Conservation (phyloP, 805 yeast genomes). For the Suhomyces pyralidae region DNA sequence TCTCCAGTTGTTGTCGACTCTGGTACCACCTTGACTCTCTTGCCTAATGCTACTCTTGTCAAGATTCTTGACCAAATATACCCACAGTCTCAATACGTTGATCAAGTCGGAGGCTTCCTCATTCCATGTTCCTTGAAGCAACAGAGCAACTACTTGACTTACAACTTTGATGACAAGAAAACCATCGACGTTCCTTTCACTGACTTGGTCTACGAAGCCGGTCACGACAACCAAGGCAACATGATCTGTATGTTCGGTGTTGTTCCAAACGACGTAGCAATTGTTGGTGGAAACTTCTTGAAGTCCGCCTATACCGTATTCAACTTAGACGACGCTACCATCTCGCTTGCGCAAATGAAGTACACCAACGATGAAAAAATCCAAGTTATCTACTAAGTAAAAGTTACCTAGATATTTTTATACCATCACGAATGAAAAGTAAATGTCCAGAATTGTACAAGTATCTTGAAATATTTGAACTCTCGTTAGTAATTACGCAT, state of each 20-base stretch:
- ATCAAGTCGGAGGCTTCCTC: slow-evolving; percentile 6
- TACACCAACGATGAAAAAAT: slow-evolving; percentile 13
- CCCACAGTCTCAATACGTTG: slow-evolving; percentile 6
- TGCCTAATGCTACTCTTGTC: slow-evolving; percentile 30
- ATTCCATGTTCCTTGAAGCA: slow-evolving; percentile 15
- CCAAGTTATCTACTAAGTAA: slow-evolving; percentile 6
- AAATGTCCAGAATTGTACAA: background rate
- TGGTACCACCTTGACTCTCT: slow-evolving; percentile 52
- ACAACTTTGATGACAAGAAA: slow-evolving; percentile 8
- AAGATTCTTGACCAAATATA: slow-evolving; percentile 6
- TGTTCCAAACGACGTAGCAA: slow-evolving; percentile 11
- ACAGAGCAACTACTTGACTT: slow-evolving; percentile 9
- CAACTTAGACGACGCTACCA: slow-evolving; percentile 22
- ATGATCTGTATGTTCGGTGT: slow-evolving; percentile 11
- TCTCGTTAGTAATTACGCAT: too few relatives aligned
- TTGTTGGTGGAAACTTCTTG: slow-evolving; percentile 29
- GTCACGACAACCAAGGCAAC: slow-evolving; percentile 6
- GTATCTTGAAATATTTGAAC: too few relatives aligned
- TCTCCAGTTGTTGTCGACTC: slow-evolving; percentile 51
- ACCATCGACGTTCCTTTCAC: slow-evolving; percentile 14
- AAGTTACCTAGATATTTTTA: background rate
- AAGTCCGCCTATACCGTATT: slow-evolving; percentile 24
- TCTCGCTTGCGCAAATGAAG: slow-evolving; percentile 23
- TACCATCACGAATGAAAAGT: background rate
- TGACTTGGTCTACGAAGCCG: slow-evolving; percentile 11